A percentile compares a stretch with the other conserved stretches of the same genome.
These are phyloP conservation scores for Aechmea fasciata DNA, from an alignment of 176 grass and related monocot species.

Conservation along the genomic window DNA sequence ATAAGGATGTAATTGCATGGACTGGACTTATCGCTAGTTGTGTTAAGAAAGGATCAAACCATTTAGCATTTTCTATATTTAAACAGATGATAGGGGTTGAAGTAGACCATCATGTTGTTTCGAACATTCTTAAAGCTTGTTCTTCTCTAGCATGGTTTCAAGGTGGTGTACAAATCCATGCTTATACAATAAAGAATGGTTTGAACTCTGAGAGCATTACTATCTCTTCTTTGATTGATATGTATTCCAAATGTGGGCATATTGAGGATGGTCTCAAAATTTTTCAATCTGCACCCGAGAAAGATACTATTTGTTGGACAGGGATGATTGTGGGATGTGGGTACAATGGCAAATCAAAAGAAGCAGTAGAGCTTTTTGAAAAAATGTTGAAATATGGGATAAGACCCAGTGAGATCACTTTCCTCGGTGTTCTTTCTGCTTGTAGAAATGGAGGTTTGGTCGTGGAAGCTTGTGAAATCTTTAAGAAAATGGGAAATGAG, in stretches of 20 bases:
- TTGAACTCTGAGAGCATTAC: slow-evolving; percentile 24
- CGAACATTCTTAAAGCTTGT: slow-evolving; percentile 33
- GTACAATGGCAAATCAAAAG: slow-evolving; percentile 21
- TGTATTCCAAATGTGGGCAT: slow-evolving; percentile 37
- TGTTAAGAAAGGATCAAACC: slow-evolving; percentile 22
- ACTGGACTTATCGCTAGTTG: slow-evolving; percentile 16
- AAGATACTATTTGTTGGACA: slow-evolving; percentile 28
- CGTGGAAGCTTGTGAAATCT: slow-evolving; percentile 18
- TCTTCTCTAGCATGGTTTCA: slow-evolving; percentile 19
- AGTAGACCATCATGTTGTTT: slow-evolving; percentile 17
- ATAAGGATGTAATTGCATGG: slow-evolving; percentile 33
- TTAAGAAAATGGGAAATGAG: slow-evolving; percentile 22
- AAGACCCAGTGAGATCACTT: slow-evolving; percentile 25
- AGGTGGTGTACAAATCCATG: slow-evolving; percentile 28
- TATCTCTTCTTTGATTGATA: slow-evolving; percentile 25
- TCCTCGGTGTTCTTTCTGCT: slow-evolving; percentile 29
- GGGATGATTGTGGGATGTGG: slow-evolving; percentile 31
- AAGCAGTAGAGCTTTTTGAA: slow-evolving; percentile 24
- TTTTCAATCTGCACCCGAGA: slow-evolving; percentile 13
- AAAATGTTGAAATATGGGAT: slow-evolving; percentile 29
- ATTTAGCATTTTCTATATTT: slow-evolving; percentile 25
- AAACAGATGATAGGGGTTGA: slow-evolving; percentile 11
- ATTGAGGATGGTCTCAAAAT: slow-evolving; percentile 22
- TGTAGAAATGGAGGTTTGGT: slow-evolving; percentile 36
- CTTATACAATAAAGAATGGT: slow-evolving; percentile 16